Base-by-base conservation (phyloP, 768 basidiomycete genomes). In the Coprinopsis marcescibilis region DNA sequence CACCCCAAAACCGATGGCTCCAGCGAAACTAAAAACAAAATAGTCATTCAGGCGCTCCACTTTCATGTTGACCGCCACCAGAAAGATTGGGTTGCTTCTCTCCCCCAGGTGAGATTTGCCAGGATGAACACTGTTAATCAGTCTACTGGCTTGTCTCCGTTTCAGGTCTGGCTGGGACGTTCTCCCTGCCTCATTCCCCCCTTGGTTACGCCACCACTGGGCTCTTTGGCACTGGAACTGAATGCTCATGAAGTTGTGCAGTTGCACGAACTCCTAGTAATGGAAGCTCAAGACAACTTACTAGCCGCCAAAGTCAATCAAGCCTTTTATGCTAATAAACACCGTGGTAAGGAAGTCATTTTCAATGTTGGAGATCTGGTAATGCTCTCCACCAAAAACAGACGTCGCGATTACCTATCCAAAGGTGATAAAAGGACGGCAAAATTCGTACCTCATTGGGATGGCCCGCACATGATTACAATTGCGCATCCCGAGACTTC, bases 361-460 rank as follows among this genome's bases (percentile, higher is more conserved):
- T 43, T 42, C 20, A 3, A 41, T 3, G 29, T 34, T 2, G 40
- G 40, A n/a, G 40, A 42, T 30, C 4, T 11, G 17, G 47, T 48
- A 6, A 53, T 69, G 52, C 52, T 75, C 0, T 65, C 67, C 0
- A 72, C 67, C 0, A 33, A 52, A 7, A 52, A 73, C 36, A 54
- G 60, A 0, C 54, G 57, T 0, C 49, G 54, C 0, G 57, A 67
- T 1, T 72, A 68, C 50, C 61, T 59, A 27, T 15, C 55, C 1
- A 44, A 51, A 13, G 65, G 63, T 0, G 53, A 60, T 2, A 56
- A 60, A 3, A 53, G 60, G 0, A 67, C 66, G 0, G 68, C 67
- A 0, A 76, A 76, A 40, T 72, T 73, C 44, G 66, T 76, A 58
- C 66, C 69, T 0, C 46, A 62, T 0, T 69, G 48, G 14, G 65